Conservation (phyloP, 2,329 filamentous ascomycete species). For the Blastomyces silverae region DNA sequence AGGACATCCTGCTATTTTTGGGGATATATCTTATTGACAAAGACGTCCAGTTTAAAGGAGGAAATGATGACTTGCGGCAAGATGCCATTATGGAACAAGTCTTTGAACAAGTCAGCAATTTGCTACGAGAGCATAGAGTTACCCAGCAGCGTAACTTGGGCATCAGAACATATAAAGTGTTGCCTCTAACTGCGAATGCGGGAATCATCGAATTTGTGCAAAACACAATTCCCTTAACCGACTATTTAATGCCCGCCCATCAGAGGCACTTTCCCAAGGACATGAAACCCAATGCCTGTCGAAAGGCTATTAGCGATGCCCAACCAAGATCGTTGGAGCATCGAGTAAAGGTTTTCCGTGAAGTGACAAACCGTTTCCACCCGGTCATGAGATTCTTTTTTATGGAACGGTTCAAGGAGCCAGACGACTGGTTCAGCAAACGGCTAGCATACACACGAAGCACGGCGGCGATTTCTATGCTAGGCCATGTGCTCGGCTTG, state of each 20-base stretch:
- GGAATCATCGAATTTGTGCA: conserved; percentile 97
- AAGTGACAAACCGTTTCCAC: conserved; percentile 73
- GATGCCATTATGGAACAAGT: conserved; percentile 99
- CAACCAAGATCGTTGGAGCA: conserved; percentile 63
- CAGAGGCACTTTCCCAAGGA: conserved; percentile 79
- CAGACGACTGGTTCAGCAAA: conserved; percentile 90
- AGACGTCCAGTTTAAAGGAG: conserved; percentile 66
- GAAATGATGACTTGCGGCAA: conserved; percentile 91
- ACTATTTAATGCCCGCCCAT: conserved; percentile 87
- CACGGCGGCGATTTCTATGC: conserved; percentile 89
- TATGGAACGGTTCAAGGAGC: conserved; percentile 86
- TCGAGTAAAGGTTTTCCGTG: conserved; percentile 67
- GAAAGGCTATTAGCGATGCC: conserved; percentile 69
- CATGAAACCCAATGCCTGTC: conserved; percentile 65
- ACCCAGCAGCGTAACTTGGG: conserved; percentile 83
- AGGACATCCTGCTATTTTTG: conserved; percentile 1
- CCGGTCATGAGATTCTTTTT: conserved; percentile 97
- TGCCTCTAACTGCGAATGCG: conserved; percentile 75
- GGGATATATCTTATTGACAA: conserved; percentile 16
- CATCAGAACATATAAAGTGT: conserved; percentile 94
- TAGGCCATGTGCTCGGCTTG: conserved; percentile 85
- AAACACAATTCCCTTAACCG: conserved; percentile 84
- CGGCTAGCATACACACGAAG: conserved; percentile 87
- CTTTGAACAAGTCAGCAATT: conserved; percentile 87
- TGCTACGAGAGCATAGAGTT: conserved; percentile 75